These are phyloP conservation scores for Gigaspora rosea DNA, from an alignment of 192 early-diverging fungal species.

Conservation along the genomic window DNA sequence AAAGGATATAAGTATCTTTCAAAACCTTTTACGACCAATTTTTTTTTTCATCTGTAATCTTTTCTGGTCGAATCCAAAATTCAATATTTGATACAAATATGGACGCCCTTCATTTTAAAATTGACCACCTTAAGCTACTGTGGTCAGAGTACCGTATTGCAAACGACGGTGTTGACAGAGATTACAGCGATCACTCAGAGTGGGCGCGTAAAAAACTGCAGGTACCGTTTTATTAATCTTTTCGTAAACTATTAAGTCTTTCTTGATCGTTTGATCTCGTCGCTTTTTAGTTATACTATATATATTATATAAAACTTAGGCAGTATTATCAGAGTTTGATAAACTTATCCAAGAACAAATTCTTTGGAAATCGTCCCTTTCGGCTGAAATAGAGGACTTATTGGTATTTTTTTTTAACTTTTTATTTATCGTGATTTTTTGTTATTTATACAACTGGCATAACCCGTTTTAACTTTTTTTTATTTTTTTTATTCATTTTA, in stretches of 20 bases:
- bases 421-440: background rate
- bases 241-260: too few species aligned
- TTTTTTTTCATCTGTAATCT: too few species aligned
- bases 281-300: too few species aligned
- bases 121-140: slow-evolving; percentile 6
- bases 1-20: too few species aligned
- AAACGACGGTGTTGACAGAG: slow-evolving; percentile 8
- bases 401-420: slow-evolving; percentile 1
- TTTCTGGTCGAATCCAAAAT: too few species aligned
- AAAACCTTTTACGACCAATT: too few species aligned
- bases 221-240: background rate
- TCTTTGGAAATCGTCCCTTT: slow-evolving; percentile 21
- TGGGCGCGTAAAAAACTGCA: slow-evolving; percentile 24
- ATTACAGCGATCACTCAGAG: slow-evolving; percentile 27
- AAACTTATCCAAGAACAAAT: slow-evolving; percentile 33
- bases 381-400: slow-evolving; percentile 32
- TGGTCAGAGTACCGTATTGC: slow-evolving; percentile 17
- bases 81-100: background rate
- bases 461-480: background rate
- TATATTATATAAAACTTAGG: too few species aligned
- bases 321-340: slow-evolving; percentile 6
- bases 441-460: background rate
- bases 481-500: too few species aligned
- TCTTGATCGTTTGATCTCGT: too few species aligned
- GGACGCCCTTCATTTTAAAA: slow-evolving; percentile 25